Conservation (phyloP, 441 rosid species). For the Pelargonium cotyledonis region DNA sequence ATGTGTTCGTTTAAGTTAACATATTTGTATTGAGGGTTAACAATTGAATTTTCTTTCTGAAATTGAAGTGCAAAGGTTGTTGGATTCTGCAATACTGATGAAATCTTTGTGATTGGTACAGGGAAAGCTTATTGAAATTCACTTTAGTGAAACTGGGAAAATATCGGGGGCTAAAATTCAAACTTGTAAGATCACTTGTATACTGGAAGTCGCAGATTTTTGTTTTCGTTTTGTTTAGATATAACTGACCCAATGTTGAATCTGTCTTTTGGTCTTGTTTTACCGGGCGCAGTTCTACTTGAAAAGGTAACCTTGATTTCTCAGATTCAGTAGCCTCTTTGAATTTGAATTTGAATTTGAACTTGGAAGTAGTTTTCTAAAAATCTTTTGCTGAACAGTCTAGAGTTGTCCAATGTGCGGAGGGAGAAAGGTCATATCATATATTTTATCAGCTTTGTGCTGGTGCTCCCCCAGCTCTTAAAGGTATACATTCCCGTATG, state of each 20-base stretch:
- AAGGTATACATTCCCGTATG: slow-evolving; percentile 42
- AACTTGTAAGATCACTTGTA: slow-evolving; percentile 64
- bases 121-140: slow-evolving; percentile 97
- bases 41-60: neutral
- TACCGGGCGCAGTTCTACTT: slow-evolving; percentile 62
- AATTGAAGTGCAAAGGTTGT: neutral
- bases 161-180: slow-evolving; percentile 96
- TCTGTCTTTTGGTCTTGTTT: slow-evolving; percentile 27
- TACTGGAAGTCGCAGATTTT: too few species aligned
- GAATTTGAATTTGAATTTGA: too few species aligned
- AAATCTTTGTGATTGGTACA: slow-evolving; percentile 27
- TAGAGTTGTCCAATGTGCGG: slow-evolving; percentile 93
- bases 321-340: slow-evolving; percentile 15
- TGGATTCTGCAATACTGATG: slow-evolving; percentile 19
- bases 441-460: slow-evolving; percentile 98
- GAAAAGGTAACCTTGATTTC: slow-evolving; percentile 65
- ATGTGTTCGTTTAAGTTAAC: neutral
- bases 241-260: slow-evolving; percentile 31
- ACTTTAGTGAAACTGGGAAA: slow-evolving; percentile 94
- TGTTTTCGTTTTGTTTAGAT: slow-evolving; percentile 8
- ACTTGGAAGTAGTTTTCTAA: slow-evolving; percentile 17
- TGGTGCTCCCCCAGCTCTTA: slow-evolving; percentile 68
- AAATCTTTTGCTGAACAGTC: slow-evolving; percentile 52
- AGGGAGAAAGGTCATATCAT: slow-evolving; percentile 97
- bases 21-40: slow-evolving; percentile 5